Evolutionary conservation across 148 eudicot species (phyloP).

Genomic region (Beta vulgaris): DNA sequence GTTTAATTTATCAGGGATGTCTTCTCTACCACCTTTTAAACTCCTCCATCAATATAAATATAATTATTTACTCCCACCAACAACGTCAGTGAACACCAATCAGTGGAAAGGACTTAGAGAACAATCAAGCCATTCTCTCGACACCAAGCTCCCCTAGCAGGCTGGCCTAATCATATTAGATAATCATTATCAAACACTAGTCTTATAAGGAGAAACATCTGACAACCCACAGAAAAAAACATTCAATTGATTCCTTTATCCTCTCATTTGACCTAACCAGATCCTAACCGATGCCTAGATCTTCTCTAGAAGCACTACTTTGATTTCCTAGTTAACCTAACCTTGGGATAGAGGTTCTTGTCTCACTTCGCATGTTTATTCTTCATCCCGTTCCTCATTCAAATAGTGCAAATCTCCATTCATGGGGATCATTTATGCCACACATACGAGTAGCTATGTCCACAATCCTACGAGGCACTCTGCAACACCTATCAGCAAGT

Average conservation of each 20-base stretch:
- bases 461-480: slow-evolving; percentile 16
- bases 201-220: background rate
- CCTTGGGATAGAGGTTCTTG: background rate
- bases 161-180: background rate
- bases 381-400: background rate
- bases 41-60: too few species aligned
- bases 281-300: background rate
- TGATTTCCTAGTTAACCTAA: background rate
- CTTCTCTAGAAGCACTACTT: background rate
- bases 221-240: background rate
- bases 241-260: background rate
- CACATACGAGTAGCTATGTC: slow-evolving; percentile 11
- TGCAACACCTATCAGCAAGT: slow-evolving; percentile 9
- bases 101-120: background rate
- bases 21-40: too few species aligned
- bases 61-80: too few species aligned
- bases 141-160: background rate
- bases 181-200: background rate
- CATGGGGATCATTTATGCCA: slow-evolving; percentile 1
- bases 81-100: too few species aligned
- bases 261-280: background rate
- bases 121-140: background rate
- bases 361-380: background rate
- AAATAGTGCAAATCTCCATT: slow-evolving; percentile 14
- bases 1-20: too few species aligned